Evolutionary conservation across 225 moss, liverwort and hornwort species (phyloP), one percentile per base, ranked within the genome.

Genomic region (Physcomitrium patens): DNA sequence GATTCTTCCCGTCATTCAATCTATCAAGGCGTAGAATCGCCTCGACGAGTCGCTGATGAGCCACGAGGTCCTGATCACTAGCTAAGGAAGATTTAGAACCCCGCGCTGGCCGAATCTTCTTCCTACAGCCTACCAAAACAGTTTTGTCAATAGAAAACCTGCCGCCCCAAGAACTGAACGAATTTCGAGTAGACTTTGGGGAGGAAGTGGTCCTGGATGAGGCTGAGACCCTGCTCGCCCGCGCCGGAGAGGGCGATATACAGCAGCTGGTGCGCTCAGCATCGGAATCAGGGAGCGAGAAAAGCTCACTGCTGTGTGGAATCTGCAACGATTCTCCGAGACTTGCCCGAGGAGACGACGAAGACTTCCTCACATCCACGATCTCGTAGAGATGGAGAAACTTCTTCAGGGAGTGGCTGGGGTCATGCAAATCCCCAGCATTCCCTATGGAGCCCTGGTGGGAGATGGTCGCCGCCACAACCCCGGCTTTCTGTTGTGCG

Each of bases 231-330:
- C 78, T 60, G 63, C 86, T 86, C 3, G 86, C 78, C 22, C 86
- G 78, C 9, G 86, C 81, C 0, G 86, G 86, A 0, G 86, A 81
- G 19, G 72, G 72, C 8, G 77, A 81, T 3, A 60, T 65, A 50
- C 82, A 86, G 53, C 77, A 73, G 24, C 86, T 82, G 17, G 75
- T 72, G 24, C 81, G 71, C 2, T 85, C 82, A 0, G 49, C 79
- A 9, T 86, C 81, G 1, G 84, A 84, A 44, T 84, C 84, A 0
- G 84, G 77, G 0, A 87, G 80, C 1, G 87, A 87, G 77, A 87
- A 87, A 3, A 87, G 82, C 72, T 87, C 87, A 61, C 87, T 87
- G 20, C 87, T 87, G 66, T 84, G 87, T 0, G 87, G 87, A 6
- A 87, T 82, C 10, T 71, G 70, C 10, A 79, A 10, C 0, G 68